Percentiles rank a stretch among this genome's conserved stretches.
These are phyloP conservation scores for Craspedostauros australis DNA, from an alignment of 108 stramenopile species.

Conservation along the genomic window DNA sequence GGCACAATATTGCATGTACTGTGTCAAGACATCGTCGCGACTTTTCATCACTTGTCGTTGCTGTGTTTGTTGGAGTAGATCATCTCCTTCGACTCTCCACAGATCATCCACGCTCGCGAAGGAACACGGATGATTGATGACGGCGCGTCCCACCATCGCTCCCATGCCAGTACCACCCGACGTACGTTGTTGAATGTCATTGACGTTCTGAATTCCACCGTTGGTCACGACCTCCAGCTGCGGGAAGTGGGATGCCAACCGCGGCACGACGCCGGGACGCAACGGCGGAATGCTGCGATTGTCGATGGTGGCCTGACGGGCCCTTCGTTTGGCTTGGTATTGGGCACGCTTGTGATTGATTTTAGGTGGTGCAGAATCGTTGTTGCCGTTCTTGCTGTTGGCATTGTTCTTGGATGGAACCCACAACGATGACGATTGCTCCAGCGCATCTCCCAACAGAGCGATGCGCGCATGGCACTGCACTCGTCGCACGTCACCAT, in stretches of 20 bases:
- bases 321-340: slow-evolving; percentile 17
- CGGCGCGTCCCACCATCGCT: slow-evolving; percentile 41
- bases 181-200: slow-evolving; percentile 7
- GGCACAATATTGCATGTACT: slow-evolving; percentile 29
- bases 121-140: slow-evolving; percentile 45
- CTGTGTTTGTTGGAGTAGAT: neutral
- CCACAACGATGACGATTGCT: neutral
- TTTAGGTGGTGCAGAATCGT: slow-evolving; percentile 7
- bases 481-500: slow-evolving; percentile 2
- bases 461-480: slow-evolving; percentile 31
- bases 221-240: slow-evolving; percentile 25
- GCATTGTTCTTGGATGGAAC: neutral
- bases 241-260: slow-evolving; percentile 18
- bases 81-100: neutral
- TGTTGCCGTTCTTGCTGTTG: neutral
- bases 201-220: slow-evolving; percentile 25
- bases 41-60: neutral
- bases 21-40: slow-evolving; percentile 11
- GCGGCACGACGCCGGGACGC: slow-evolving; percentile 13
- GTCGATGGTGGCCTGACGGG: slow-evolving; percentile 25
- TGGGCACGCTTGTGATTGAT: slow-evolving; percentile 35
- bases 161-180: neutral
- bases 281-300: slow-evolving; percentile 38
- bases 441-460: slow-evolving; percentile 18
- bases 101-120: slow-evolving; percentile 28